A percentile compares a stretch with the other conserved stretches of the same genome.
Conservation (phyloP, 106 monocot genomes). For the Apostasia ramifera region DNA sequence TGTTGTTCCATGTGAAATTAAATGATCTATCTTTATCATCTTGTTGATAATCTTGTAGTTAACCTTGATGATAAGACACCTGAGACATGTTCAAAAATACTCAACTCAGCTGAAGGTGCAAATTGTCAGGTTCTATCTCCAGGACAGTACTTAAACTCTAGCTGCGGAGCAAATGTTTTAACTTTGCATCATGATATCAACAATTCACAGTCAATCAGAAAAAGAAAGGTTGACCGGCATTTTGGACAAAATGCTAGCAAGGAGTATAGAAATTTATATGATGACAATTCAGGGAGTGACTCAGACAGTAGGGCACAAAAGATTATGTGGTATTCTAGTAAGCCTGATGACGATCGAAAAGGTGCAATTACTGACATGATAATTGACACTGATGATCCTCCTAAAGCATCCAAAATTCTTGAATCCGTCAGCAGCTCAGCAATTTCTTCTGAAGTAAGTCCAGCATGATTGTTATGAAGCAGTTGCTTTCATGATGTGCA, state of each 20-base stretch:
- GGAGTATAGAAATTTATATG: slow-evolving; percentile 5
- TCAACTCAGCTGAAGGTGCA: slow-evolving; percentile 20
- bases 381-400: slow-evolving; percentile 9
- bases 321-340: slow-evolving; percentile 16
- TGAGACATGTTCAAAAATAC: slow-evolving; percentile 38
- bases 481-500: not conserved
- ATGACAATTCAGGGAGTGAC: slow-evolving; percentile 31
- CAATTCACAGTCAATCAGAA: slow-evolving; percentile 18
- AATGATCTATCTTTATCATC: not conserved
- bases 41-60: slow-evolving; percentile 34
- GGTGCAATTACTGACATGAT: slow-evolving; percentile 1
- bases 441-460: slow-evolving; percentile 63
- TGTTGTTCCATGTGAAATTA: slow-evolving; percentile 1
- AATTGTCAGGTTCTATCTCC: slow-evolving; percentile 14
- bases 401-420: slow-evolving; percentile 23
- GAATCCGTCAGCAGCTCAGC: slow-evolving; percentile 31
- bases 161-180: slow-evolving; percentile 14
- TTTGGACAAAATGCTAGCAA: slow-evolving; percentile 10
- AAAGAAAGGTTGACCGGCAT: slow-evolving; percentile 22
- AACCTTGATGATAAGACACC: slow-evolving; percentile 38
- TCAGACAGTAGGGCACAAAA: slow-evolving; percentile 31
- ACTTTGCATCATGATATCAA: slow-evolving; percentile 13
- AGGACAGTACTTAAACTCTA: slow-evolving; percentile 10
- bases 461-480: not conserved
- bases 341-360: slow-evolving; percentile 26